These are phyloP conservation scores for Pseudogymnoascus sp. DNA, from an alignment of 2,329 filamentous ascomycete genomes.

Conservation along the genomic window DNA sequence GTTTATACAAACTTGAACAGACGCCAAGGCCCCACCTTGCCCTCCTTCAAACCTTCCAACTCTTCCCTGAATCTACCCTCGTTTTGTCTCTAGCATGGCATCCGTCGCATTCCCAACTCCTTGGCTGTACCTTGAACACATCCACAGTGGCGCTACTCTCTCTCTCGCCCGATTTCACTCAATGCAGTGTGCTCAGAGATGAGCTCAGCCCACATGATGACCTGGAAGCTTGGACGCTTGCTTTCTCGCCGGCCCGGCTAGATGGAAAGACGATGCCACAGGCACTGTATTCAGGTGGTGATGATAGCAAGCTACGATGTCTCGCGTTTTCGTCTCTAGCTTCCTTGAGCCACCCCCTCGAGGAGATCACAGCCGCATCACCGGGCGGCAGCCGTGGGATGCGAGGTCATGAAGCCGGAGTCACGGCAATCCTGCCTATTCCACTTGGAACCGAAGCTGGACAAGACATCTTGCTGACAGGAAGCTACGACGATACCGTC, in stretches of 20 bases:
- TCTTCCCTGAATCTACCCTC: conserved; percentile 51
- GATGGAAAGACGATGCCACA: not conserved
- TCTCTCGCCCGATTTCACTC: not conserved
- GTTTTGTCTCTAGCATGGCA: conserved; percentile 71
- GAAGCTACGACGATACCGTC: conserved; percentile 83
- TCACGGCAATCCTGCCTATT: conserved; percentile 78
- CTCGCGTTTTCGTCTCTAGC: not conserved
- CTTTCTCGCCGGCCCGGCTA: conserved; percentile 40
- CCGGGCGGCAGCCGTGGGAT: conserved; percentile 17
- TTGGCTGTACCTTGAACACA: conserved; percentile 66
- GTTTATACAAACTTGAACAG: conserved; percentile 48
- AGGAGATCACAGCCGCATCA: conserved; percentile 9
- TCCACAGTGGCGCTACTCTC: conserved; percentile 53
- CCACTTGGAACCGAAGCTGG: conserved; percentile 34
- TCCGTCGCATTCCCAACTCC: conserved; percentile 42
- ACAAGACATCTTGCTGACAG: conserved; percentile 62
- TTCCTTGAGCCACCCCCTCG: not conserved
- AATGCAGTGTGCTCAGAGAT: conserved; percentile 14
- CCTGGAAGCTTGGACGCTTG: conserved; percentile 68
- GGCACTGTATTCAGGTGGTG: conserved; percentile 58
- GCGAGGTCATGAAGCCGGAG: conserved; percentile 68
- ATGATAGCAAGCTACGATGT: conserved; percentile 43
- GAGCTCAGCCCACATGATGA: conserved; percentile 17
- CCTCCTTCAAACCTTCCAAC: conserved; percentile 37
- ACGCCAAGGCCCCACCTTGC: conserved; percentile 24